Evolutionary conservation across 83 land plant genomes (phyloP).

Genomic region (Picea mariana): DNA sequence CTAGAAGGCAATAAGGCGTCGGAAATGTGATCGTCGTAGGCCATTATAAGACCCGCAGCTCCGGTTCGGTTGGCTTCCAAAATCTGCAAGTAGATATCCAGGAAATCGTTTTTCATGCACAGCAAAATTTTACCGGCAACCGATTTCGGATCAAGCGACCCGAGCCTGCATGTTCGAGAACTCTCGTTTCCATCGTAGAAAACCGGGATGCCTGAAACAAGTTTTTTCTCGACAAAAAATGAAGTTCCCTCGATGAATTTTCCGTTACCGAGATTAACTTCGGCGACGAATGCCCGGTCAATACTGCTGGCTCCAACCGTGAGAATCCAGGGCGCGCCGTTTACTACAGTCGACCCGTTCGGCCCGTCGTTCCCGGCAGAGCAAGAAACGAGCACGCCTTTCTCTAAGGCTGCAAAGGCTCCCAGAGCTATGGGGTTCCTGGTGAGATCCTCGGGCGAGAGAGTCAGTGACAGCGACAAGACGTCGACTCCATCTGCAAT

Average conservation of each 20-base stretch:
- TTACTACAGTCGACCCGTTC: background rate
- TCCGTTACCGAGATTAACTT: constrained; percentile 14
- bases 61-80: background rate
- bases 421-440: background rate
- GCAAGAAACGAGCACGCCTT: constrained; percentile 29
- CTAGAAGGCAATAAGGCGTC: too few relatives aligned
- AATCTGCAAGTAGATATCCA: background rate
- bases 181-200: background rate
- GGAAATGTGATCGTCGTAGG: too few relatives aligned
- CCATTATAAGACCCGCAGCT: background rate
- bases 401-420: constrained; percentile 16
- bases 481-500: constrained; percentile 35
- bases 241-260: background rate
- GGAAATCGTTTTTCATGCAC: background rate
- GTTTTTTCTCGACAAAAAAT: background rate
- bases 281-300: constrained; percentile 20
- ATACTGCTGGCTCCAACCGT: constrained; percentile 35
- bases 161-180: background rate
- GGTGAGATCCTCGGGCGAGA: background rate
- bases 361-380: constrained; percentile 33
- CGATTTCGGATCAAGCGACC: background rate
- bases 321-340: constrained; percentile 36
- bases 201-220: background rate
- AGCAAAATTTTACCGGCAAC: background rate
- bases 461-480: constrained; percentile 15